phyloP scores from a whole-genome alignment of 768 basidiomycete genomes.

The Kwoniella botswanensis region DNA sequence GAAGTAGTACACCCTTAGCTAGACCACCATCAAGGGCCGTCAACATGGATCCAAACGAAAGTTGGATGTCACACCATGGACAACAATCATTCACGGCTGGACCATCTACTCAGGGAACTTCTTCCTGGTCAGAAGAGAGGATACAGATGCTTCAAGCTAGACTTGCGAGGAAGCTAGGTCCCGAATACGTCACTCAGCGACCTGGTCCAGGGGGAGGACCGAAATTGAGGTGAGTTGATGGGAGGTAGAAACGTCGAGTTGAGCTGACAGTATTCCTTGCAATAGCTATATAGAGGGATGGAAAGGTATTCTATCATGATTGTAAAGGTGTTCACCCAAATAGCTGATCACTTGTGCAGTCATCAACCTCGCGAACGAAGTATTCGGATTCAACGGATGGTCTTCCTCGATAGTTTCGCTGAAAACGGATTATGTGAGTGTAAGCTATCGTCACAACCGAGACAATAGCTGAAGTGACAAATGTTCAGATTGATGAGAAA shows the following conservation, averaged over 20 bases:
- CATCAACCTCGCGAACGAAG: conserved; percentile 96
- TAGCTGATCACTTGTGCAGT: conserved; percentile 59
- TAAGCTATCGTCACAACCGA: too few species aligned
- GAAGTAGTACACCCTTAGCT: conserved; percentile 18
- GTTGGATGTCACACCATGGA: conserved; percentile 30
- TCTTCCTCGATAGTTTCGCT: conserved; percentile 76
- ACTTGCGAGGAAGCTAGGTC: conserved; percentile 85
- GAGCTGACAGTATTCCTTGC: conserved; percentile 8
- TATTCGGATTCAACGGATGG: conserved; percentile 98
- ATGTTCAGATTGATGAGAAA: conserved; percentile 67
- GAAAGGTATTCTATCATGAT: conserved; percentile 63
- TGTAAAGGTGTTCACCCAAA: background rate
- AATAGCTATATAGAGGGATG: conserved; percentile 81
- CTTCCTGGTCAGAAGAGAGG: conserved; percentile 69
- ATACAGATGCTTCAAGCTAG: conserved; percentile 78
- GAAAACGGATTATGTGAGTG: conserved; percentile 61
- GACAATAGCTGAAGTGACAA: too few species aligned
- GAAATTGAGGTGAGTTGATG: conserved; percentile 71
- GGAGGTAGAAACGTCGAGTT: background rate
- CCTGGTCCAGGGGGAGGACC: conserved; percentile 80
- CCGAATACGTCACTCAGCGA: conserved; percentile 87
- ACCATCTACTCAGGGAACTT: conserved; percentile 58
- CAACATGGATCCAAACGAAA: conserved; percentile 19
- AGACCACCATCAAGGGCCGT: conserved; percentile 12
- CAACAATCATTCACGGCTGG: background rate